Percentiles rank a stretch among this genome's conserved stretches.
Evolutionary conservation across 495 filamentous ascomycete species (phyloP).

Genomic region (Tuber indicum): DNA sequence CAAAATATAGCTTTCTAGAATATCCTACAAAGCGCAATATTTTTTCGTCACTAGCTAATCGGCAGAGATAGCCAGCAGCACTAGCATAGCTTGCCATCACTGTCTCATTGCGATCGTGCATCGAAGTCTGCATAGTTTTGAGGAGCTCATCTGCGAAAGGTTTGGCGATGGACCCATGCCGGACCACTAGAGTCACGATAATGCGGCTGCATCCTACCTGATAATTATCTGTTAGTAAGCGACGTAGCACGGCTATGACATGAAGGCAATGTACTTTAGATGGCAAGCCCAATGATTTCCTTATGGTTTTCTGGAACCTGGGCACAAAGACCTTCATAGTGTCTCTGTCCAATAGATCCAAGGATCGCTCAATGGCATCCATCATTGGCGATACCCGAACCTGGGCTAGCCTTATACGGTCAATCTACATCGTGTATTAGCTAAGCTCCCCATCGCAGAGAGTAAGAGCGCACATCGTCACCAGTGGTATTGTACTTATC

Average conservation of each 20-base stretch:
- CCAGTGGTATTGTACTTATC: conserved; percentile 74
- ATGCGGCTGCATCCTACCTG: conserved; percentile 76
- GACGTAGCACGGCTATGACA: neutral
- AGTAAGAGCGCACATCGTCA: conserved; percentile 47
- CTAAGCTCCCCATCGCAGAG: neutral
- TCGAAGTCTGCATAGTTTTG: conserved; percentile 65
- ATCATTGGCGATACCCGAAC: conserved; percentile 83
- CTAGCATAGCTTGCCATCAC: conserved; percentile 79
- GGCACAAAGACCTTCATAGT: conserved; percentile 68
- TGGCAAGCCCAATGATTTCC: conserved; percentile 78
- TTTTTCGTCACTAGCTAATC: conserved; percentile 63
- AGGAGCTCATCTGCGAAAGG: conserved; percentile 74
- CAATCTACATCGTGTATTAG: conserved; percentile 51
- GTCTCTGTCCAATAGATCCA: conserved; percentile 72
- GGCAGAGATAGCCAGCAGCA: conserved; percentile 75
- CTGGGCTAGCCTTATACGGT: conserved; percentile 70
- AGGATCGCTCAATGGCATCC: conserved; percentile 83
- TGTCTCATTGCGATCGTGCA: conserved; percentile 85
- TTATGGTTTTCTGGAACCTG: conserved; percentile 67
- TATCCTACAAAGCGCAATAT: conserved; percentile 61
- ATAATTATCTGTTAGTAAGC: conserved; percentile 8
- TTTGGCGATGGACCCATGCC: conserved; percentile 63
- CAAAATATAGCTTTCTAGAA: conserved; percentile 68
- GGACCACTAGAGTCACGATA: conserved; percentile 76
- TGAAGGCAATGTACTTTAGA: conserved; percentile 53